Base-by-base conservation (phyloP, 352 stramenopile species). In the Globisporangium nodosum region DNA sequence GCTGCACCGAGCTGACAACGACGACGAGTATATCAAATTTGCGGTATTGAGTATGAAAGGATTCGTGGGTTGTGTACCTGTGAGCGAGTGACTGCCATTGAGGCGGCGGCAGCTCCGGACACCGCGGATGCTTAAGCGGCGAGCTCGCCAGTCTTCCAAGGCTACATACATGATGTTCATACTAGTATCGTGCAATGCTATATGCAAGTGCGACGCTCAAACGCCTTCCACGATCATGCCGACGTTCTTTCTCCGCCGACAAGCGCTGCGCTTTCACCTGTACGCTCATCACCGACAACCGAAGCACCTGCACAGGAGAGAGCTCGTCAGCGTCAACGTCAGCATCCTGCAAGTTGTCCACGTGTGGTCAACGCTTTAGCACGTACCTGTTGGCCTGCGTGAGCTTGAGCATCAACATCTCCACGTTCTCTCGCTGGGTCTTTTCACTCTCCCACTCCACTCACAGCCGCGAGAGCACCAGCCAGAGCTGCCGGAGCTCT, bases 361-460 rank as follows among this genome's bases (percentile, higher is more conserved):
- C 0, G 11, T 40, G 37, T 42, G 13, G 4, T 18, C 12, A 13
- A 11, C 12, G 12, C 12, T 16, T 18, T 13, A 58, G n/a, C 2
- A 0, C 68, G 49, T 60, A 84, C 78, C 85, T 72, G 20, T 70
- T 53, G 6, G 71, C 66, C 12, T 66, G 37, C 0, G 66, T 66
- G 4, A 79, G 56, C n/a, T 68, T 70, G 8, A 76, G 60, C 31
- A 72, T 30, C 30, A 65, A 66, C 0, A 33, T 47, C 24, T 87
- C 78, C 0, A 70, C 63, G 54, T 81, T 81, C 52, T 74, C 76
- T 0, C 74, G 72, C 31, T 75, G 63, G 2, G 42, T 42, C n/a
- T 73, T 72, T 30, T 89, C 79, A 7, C 54, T 73, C 9, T 87
- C 74, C 40, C 70, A 72, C 39, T 89, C 79, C 0, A 70, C 65